A percentile compares a stretch with the other conserved stretches of the same genome.
These are phyloP conservation scores for Candida suzukii DNA, from an alignment of 805 yeast genomes.

Conservation along the genomic window DNA sequence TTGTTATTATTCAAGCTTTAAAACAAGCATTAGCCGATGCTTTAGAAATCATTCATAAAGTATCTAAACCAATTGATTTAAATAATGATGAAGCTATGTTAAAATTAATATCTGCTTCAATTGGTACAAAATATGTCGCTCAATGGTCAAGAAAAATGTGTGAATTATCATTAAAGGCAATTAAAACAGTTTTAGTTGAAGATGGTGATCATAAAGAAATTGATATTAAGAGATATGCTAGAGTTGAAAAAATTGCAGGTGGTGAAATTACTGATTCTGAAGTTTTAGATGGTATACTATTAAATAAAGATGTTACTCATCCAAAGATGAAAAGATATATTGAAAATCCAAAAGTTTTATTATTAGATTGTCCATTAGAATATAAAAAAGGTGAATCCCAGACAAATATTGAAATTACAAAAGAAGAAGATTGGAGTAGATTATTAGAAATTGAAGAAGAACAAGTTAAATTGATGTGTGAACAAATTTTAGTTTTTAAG, in stretches of 20 bases:
- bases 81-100: conserved; percentile 83
- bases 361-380: conserved; percentile 94
- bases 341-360: conserved; percentile 80
- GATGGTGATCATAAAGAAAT: conserved; percentile 67
- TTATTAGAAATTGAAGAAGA: conserved; percentile 95
- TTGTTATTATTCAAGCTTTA: conserved; percentile 88
- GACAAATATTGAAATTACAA: conserved; percentile 93
- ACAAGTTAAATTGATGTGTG: conserved; percentile 85
- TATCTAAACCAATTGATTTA: conserved; percentile 78
- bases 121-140: conserved; percentile 91
- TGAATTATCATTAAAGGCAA: conserved; percentile 78
- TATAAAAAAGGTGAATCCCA: conserved; percentile 99
- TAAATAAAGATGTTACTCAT: conserved; percentile 97
- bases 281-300: conserved; percentile 85
- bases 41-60: conserved; percentile 74
- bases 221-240: conserved; percentile 86
- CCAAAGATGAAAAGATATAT: conserved; percentile 93
- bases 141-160: conserved; percentile 94
- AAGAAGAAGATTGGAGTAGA: conserved; percentile 95
- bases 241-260: conserved; percentile 96
- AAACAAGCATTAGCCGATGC: conserved; percentile 90
- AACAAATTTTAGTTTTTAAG: conserved; percentile 71
- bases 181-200: conserved; percentile 68
- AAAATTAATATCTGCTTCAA: conserved; percentile 78
- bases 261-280: conserved; percentile 89